phyloP scores from a whole-genome alignment of 2,329 filamentous ascomycete genomes.

The Pyrenochaeta sp. region DNA sequence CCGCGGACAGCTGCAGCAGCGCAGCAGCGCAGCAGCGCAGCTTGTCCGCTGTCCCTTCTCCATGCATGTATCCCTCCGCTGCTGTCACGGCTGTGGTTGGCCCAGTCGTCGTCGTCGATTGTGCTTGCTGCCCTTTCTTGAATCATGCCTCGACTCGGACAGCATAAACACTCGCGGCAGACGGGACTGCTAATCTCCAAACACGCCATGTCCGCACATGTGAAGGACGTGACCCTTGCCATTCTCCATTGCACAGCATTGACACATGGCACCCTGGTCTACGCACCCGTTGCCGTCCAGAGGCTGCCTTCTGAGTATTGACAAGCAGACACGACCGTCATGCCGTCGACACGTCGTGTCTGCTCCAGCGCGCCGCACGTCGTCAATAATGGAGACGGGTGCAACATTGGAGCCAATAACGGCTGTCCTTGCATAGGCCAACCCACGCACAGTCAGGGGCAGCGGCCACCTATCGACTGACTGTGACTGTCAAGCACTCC shows the following conservation, averaged over 20 bases:
- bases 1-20: not conserved
- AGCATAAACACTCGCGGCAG: slow-evolving; percentile 1
- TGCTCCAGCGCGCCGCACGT: slow-evolving; percentile 18
- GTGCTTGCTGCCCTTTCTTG: slow-evolving; percentile 8
- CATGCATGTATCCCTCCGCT: not conserved
- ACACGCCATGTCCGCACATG: slow-evolving; percentile 20
- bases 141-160: slow-evolving; percentile 18
- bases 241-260: slow-evolving; percentile 25
- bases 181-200: slow-evolving; percentile 12
- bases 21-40: too few species aligned
- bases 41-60: not conserved
- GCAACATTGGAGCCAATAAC: slow-evolving; percentile 33
- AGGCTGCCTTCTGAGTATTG: slow-evolving; percentile 13
- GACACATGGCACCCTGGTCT: slow-evolving; percentile 50
- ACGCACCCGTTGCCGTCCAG: slow-evolving; percentile 21
- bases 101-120: not conserved
- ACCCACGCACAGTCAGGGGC: slow-evolving; percentile 16
- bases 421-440: slow-evolving; percentile 40
- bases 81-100: not conserved
- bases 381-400: slow-evolving; percentile 35
- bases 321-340: slow-evolving; percentile 19
- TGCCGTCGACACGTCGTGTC: slow-evolving; percentile 25
- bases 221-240: slow-evolving; percentile 25
- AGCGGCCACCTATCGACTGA: slow-evolving; percentile 13
- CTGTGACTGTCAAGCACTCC: slow-evolving; percentile 27